Conservation (phyloP, 1,284 basidiomycete species). For the Tausonia pullulans region DNA sequence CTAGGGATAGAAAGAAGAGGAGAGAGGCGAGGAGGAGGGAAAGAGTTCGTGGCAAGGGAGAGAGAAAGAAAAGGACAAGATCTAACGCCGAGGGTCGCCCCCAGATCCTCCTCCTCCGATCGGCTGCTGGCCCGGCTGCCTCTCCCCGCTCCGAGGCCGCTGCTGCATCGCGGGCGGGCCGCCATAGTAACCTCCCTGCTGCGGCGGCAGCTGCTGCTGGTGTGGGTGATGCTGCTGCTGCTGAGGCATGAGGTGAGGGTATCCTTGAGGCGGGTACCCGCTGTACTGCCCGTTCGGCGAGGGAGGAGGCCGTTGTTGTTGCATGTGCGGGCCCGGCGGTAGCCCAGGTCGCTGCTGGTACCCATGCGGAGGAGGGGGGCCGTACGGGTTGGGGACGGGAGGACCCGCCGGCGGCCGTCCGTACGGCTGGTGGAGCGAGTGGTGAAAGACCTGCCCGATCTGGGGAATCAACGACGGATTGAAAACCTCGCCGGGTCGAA, state of each 20-base stretch:
- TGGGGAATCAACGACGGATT: constrained; percentile 12
- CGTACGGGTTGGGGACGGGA: background rate
- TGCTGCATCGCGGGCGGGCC: constrained; percentile 4
- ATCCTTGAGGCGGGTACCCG: background rate
- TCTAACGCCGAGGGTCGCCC: too few species aligned
- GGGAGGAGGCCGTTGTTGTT: background rate
- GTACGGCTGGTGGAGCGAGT: constrained; percentile 9
- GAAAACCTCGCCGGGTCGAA: constrained; percentile 15
- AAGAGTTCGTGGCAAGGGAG: too few species aligned
- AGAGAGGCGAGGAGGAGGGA: too few species aligned
- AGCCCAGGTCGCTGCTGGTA: background rate
- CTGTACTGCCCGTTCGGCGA: background rate
- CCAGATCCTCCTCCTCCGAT: too few species aligned
- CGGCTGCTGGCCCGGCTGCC: too few species aligned
- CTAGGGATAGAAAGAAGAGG: too few species aligned
- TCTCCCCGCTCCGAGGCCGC: background rate
- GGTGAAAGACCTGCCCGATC: constrained; percentile 16
- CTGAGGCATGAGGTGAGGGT: background rate
- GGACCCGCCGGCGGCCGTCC: constrained; percentile 8
- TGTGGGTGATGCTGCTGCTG: background rate
- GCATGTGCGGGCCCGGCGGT: background rate
- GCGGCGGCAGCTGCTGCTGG: background rate
- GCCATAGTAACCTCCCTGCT: background rate
- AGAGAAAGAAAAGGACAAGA: too few species aligned
- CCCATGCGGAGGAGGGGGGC: constrained; percentile 1